Base-by-base conservation (phyloP, 2,329 filamentous ascomycete genomes). In the Dactylellina cionopaga region DNA sequence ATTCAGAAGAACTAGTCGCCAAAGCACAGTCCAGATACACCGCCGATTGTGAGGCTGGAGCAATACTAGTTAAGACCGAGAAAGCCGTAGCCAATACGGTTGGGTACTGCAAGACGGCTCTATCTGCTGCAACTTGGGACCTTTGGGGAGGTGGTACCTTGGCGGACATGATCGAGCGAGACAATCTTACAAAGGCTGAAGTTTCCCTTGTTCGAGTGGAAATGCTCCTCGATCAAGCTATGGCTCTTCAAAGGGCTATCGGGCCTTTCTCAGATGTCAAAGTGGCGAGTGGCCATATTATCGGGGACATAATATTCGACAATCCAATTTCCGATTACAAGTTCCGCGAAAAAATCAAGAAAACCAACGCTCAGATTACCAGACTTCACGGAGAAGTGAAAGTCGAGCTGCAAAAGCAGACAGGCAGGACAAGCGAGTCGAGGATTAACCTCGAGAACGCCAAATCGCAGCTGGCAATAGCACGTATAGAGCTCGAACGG, bases 291-390 rank as follows among this genome's bases (percentile, higher is more conserved):
- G 83, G 83, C 0, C 80, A 78, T 59, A 79, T 85, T 11, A 80
- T 86, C 77, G 80, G 80, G 5, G 84, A 86, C 69, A 80, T 86
- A 1, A 80, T 86, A n/a, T 86, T 86, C 74, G 83, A 86, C 75
- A 86, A 85, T 52, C 82, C 85, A 65, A 84, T 85, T 75, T 81
- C 80, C 6, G 84, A 86, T 65, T 82, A 84, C 79, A 80, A 81
- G 1, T 85, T 86, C 77, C 84, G 84, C 71, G 80, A 84, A 10
- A 81, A 85, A 77, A 84, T 87, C 69, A 82, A 84, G 75, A 76
- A 80, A 13, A 83, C 81, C 2, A 80, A 83, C 68, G 78, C 82
- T 1, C 74, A 80, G 5, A 76, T 79, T 44, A 81, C 81, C 39
- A 75, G 78, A 17, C 68, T 77, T 0, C 79, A 76, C 3, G 54